Percentiles rank a stretch among this genome's conserved stretches.
phyloP scores from a whole-genome alignment of 768 basidiomycete species.

The Leccinum sublutescens region DNA sequence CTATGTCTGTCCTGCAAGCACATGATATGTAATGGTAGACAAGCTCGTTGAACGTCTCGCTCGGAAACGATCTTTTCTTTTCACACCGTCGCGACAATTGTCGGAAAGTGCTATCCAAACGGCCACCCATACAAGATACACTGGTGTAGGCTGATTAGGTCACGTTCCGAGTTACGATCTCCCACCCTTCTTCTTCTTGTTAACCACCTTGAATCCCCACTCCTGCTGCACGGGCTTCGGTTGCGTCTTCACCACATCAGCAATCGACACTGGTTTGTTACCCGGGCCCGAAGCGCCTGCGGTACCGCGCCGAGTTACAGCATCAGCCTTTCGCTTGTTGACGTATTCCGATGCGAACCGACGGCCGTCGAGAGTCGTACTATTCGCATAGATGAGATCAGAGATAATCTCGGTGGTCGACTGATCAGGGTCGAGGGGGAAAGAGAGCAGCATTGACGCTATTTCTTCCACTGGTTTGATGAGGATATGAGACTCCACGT shows the following conservation, averaged over 20 bases:
- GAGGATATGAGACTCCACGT: slow-evolving; percentile 17
- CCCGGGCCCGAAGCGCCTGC: slow-evolving; percentile 31
- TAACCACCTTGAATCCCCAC: slow-evolving; percentile 93
- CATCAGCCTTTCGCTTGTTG: slow-evolving; percentile 82
- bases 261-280: slow-evolving; percentile 67
- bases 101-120: slow-evolving; percentile 25
- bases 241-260: slow-evolving; percentile 87
- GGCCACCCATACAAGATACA: slow-evolving; percentile 17
- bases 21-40: background rate
- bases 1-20: background rate
- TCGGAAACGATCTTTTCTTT: background rate
- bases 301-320: slow-evolving; percentile 49
- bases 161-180: slow-evolving; percentile 39
- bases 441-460: slow-evolving; percentile 90
- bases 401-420: slow-evolving; percentile 89
- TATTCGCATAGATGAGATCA: slow-evolving; percentile 92
- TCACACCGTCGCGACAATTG: background rate
- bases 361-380: slow-evolving; percentile 91
- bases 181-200: slow-evolving; percentile 90
- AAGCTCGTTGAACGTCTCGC: background rate
- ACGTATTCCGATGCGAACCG: slow-evolving; percentile 94
- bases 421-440: slow-evolving; percentile 85
- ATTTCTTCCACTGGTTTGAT: slow-evolving; percentile 83
- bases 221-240: slow-evolving; percentile 74
- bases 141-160: background rate